A percentile compares a stretch with the other conserved stretches of the same genome.
Evolutionary conservation across 2,329 filamentous ascomycete species (phyloP).

Genomic region (Calonectria honghensis): DNA sequence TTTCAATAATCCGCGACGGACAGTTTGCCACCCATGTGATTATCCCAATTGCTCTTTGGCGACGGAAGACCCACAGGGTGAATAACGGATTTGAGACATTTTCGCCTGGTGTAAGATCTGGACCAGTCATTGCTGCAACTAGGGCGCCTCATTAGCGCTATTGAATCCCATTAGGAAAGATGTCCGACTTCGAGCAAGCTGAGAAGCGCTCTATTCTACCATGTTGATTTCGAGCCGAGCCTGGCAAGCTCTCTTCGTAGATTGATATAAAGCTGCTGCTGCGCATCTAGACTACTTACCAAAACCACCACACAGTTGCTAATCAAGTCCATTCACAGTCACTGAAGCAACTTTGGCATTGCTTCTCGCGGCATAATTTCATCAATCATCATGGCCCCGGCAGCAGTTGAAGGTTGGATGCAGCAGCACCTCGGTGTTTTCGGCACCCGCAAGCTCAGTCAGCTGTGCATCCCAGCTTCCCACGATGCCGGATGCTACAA

Average conservation of each 20-base stretch:
- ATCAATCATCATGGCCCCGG: neutral
- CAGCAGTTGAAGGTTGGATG: slow-evolving; percentile 3
- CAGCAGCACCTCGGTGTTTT: neutral
- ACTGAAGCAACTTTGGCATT: neutral
- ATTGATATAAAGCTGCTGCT: neutral
- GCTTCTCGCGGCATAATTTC: neutral
- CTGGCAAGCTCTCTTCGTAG: neutral
- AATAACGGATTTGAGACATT: neutral
- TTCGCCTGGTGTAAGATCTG: too few relatives aligned
- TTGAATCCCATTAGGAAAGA: too few relatives aligned
- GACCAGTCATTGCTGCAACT: too few relatives aligned
- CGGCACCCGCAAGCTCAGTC: neutral
- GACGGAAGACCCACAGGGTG: neutral
- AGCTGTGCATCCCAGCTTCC: neutral
- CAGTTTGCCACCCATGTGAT: neutral
- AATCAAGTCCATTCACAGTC: too few relatives aligned
- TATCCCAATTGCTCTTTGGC: neutral
- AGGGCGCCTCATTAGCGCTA: too few relatives aligned
- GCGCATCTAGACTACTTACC: neutral
- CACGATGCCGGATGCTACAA: slow-evolving; percentile 14
- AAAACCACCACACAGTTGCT: neutral
- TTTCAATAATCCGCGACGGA: neutral
- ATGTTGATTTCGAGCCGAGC: neutral
- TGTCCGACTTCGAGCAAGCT: neutral
- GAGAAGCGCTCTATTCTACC: neutral